phyloP scores from a whole-genome alignment of 2,329 filamentous ascomycete species.

The Scedosporium aurantiacum region DNA sequence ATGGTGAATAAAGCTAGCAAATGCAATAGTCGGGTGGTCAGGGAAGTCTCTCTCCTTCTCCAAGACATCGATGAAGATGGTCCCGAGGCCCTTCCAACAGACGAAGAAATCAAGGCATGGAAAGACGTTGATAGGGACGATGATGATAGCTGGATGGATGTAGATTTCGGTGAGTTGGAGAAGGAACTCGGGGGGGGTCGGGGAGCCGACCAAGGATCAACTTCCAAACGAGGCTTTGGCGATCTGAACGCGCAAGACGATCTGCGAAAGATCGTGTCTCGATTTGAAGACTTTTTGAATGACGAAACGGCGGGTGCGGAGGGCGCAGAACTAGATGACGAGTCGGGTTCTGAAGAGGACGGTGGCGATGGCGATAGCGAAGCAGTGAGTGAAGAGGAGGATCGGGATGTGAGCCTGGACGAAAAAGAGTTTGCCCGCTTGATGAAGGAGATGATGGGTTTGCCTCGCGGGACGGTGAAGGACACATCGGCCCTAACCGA shows the following conservation, averaged over 20 bases:
- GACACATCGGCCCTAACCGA: neutral
- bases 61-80: conserved; percentile 67
- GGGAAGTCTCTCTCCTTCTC: conserved; percentile 67
- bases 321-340: conserved; percentile 61
- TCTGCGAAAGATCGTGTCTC: conserved; percentile 78
- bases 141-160: conserved; percentile 83
- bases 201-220: conserved; percentile 24
- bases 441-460: conserved; percentile 88
- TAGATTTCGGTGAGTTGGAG: conserved; percentile 83
- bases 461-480: conserved; percentile 23
- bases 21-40: conserved; percentile 54
- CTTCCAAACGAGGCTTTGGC: conserved; percentile 39
- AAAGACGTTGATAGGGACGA: conserved; percentile 52
- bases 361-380: conserved; percentile 29
- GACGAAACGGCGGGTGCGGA: conserved; percentile 73
- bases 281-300: conserved; percentile 87
- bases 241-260: conserved; percentile 60
- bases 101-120: conserved; percentile 67
- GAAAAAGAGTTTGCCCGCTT: conserved; percentile 76
- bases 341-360: conserved; percentile 43
- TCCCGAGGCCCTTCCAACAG: conserved; percentile 51
- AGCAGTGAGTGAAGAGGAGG: conserved; percentile 49
- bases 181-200: conserved; percentile 53
- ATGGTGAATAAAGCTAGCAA: conserved; percentile 57
- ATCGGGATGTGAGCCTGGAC: conserved; percentile 68